Conservation (phyloP, 768 basidiomycete genomes). For the Amylocystis lapponica region DNA sequence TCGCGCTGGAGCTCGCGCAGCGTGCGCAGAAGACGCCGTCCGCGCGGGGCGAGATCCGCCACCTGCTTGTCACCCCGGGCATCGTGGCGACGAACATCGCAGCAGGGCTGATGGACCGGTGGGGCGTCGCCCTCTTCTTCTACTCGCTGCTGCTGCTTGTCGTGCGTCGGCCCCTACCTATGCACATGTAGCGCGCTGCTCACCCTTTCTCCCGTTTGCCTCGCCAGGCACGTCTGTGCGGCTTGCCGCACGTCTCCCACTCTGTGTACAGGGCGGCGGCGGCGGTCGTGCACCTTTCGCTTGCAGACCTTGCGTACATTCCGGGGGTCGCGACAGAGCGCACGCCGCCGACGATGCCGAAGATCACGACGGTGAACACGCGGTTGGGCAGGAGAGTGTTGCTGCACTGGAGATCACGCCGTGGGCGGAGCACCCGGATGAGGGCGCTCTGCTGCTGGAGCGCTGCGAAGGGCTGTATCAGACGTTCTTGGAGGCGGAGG, state of each 20-base stretch:
- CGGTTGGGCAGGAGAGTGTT: conserved; percentile 51
- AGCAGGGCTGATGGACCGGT: conserved; percentile 36
- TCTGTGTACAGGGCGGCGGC: conserved; percentile 58
- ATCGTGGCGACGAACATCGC: conserved; percentile 62
- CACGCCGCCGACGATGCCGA: conserved; percentile 29
- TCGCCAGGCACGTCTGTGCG: conserved; percentile 64
- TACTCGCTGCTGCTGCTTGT: conserved; percentile 67
- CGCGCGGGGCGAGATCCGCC: conserved; percentile 30
- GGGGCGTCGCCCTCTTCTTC: conserved; percentile 42
- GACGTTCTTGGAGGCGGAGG: conserved; percentile 26
- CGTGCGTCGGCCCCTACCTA: no score
- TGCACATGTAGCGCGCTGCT: conserved; percentile 24
- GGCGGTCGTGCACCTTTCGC: conserved; percentile 57
- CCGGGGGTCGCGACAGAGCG: conserved; percentile 21
- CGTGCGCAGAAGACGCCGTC: conserved; percentile 1
- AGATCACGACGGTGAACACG: conserved; percentile 52
- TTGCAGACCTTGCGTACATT: conserved; percentile 51
- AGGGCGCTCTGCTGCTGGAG: conserved; percentile 42
- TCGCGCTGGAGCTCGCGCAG: conserved; percentile 42
- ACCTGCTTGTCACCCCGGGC: conserved; percentile 66
- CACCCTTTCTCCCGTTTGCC: no score
- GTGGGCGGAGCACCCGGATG: conserved; percentile 45
- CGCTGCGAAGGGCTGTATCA: conserved; percentile 53
- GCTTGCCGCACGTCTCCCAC: conserved; percentile 65
- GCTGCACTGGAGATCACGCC: conserved; percentile 41